phyloP scores from a whole-genome alignment of 305 asterid species.

The Fraxinus albicans region DNA sequence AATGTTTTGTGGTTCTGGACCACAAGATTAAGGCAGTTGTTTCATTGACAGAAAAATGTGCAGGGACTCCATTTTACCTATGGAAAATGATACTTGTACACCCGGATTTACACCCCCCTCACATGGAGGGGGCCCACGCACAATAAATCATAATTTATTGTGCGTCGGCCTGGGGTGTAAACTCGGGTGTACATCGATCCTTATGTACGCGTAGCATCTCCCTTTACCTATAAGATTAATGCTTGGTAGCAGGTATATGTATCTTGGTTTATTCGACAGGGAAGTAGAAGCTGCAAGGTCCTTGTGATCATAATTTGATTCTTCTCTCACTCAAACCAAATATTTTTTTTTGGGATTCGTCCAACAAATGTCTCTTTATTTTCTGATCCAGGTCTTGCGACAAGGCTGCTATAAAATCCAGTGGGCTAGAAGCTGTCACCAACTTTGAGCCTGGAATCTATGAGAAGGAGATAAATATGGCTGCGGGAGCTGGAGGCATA shows the following conservation, averaged over 20 bases:
- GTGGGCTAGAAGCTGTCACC: conserved; percentile 68
- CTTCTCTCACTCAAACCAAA: conserved; percentile 18
- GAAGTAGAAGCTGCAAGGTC: conserved; percentile 83
- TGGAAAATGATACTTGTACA: too few relatives aligned
- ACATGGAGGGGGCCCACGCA: too few relatives aligned
- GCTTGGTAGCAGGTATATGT: conserved; percentile 59
- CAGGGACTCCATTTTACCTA: conserved; percentile 29
- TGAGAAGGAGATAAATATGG: conserved; percentile 36
- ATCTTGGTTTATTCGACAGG: conserved; percentile 67
- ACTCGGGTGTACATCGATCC: too few relatives aligned
- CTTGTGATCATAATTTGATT: conserved; percentile 37
- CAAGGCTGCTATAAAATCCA: conserved; percentile 61
- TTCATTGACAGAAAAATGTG: conserved; percentile 24
- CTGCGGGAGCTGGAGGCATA: conserved; percentile 51
- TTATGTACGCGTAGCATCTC: too few relatives aligned
- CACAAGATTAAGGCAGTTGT: conserved; percentile 25
- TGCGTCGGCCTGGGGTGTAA: too few relatives aligned
- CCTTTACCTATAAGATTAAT: conserved; percentile 36
- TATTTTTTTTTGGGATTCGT: conserved; percentile 24
- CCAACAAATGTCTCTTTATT: conserved; percentile 26
- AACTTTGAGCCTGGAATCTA: conserved; percentile 64
- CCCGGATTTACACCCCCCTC: too few relatives aligned
- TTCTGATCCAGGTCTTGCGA: conserved; percentile 76
- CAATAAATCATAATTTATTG: too few relatives aligned
- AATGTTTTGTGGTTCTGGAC: conserved; percentile 13